Percentiles rank a stretch among this genome's conserved stretches.
phyloP scores from a whole-genome alignment of 768 basidiomycete genomes.

The Suillus clintonianus region DNA sequence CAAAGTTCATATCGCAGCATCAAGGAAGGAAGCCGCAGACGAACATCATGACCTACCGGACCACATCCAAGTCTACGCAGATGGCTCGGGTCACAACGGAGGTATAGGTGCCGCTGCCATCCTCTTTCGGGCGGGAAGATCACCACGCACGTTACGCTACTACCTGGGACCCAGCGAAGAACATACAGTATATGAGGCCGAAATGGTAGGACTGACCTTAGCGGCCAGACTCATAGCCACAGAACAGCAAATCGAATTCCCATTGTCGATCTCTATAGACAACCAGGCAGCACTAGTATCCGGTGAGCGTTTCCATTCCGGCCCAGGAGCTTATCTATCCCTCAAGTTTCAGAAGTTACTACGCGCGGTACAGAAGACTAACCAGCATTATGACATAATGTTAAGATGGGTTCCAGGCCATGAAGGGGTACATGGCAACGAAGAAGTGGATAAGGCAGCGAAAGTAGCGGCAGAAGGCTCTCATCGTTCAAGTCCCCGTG shows the following conservation, averaged over 20 bases:
- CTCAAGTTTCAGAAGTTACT: no score
- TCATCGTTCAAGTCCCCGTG: background rate
- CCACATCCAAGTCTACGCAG: slow-evolving; percentile 13
- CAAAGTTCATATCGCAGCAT: rapidly evolving
- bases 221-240: slow-evolving; percentile 9
- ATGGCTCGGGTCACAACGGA: slow-evolving; percentile 8
- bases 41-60: background rate
- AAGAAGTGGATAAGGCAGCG: background rate
- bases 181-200: slow-evolving; percentile 17
- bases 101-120: slow-evolving; percentile 19
- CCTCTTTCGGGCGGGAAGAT: rapidly evolving
- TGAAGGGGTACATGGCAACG: background rate
- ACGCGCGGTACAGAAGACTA: no score
- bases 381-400: slow-evolving; percentile 5
- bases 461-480: background rate
- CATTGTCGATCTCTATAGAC: slow-evolving; percentile 9
- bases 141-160: background rate
- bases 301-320: no score
- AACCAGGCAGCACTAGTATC: slow-evolving; percentile 15
- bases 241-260: background rate
- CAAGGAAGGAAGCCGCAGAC: background rate
- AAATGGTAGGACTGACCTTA: slow-evolving; percentile 12
- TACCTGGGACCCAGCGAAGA: slow-evolving; percentile 8
- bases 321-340: no score
- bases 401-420: background rate